Percentiles rank a stretch among this genome's conserved stretches.
phyloP scores from a whole-genome alignment of 2,329 filamentous ascomycete genomes.

The Colletotrichum neosansevieriae region DNA sequence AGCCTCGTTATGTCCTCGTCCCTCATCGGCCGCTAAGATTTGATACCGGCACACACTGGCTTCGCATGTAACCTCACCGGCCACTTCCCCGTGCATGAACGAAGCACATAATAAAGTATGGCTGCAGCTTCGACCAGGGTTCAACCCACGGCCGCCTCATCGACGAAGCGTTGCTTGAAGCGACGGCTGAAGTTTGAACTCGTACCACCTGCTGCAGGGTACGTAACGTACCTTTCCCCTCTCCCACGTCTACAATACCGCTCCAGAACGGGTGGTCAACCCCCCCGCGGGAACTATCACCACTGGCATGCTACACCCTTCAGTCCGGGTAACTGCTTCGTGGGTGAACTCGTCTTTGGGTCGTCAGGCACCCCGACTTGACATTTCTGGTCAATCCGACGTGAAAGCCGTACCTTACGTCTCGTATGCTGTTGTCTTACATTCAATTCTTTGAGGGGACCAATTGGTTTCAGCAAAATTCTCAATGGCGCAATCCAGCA shows the following conservation, averaged over 20 bases:
- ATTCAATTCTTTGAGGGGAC: neutral
- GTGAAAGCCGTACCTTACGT: constrained; percentile 23
- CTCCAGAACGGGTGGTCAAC: constrained; percentile 33
- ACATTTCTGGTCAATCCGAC: neutral
- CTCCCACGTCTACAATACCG: constrained; percentile 24
- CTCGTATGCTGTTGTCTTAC: constrained; percentile 34
- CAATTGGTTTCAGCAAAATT: neutral
- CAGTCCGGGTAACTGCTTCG: constrained; percentile 31
- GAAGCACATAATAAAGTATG: constrained; percentile 39
- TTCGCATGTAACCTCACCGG: constrained; percentile 31
- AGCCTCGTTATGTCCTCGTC: constrained; percentile 26
- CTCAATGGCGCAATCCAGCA: neutral
- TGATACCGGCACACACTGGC: constrained; percentile 23
- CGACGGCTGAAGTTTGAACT: constrained; percentile 4
- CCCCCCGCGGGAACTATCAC: constrained; percentile 31
- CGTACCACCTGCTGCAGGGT: constrained; percentile 27
- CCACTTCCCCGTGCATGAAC: constrained; percentile 37
- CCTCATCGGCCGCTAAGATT: constrained; percentile 35
- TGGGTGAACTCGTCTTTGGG: constrained; percentile 28
- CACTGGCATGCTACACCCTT: constrained; percentile 1
- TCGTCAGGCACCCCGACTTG: constrained; percentile 11
- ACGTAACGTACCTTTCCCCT: constrained; percentile 17
- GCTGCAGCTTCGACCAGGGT: constrained; percentile 35
- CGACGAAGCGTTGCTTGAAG: constrained; percentile 15
- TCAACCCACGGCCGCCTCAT: constrained; percentile 33